Evolutionary conservation across 139 green algal genomes (phyloP), one percentile per base, ranked within the genome.

Genomic region (Chlorella sorokiniana): DNA sequence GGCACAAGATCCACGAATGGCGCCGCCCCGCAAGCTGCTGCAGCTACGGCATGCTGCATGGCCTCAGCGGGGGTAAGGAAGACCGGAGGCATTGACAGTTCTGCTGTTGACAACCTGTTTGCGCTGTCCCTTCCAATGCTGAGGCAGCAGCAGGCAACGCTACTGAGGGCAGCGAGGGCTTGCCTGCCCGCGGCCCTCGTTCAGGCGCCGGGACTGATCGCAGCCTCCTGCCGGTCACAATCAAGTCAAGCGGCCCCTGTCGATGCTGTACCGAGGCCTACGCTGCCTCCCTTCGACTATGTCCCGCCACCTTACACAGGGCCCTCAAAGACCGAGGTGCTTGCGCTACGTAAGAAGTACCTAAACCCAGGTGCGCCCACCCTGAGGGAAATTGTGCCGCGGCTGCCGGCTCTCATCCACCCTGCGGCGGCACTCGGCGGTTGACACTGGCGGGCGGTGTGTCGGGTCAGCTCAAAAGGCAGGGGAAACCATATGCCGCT

Each of bases 311-410:
- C 89, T 1, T 99, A 98, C 83, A 90, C 37, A 1, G 96, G 96
- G 0, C 96, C 96, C 0, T 86, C 69, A 41, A 93, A 93, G 27
- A 89, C 93, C 37, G 95, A 99, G 69, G 92, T 98, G 2, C 51
- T 96, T 20, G 71, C 65, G 0, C 62, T 97, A 69, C 81, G 96
- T 1, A 94, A 96, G 86, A 41, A 90, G 38, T 92, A 91, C 74
- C 81, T 99, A 0, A 98, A 89, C 79, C 96, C 96, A 69, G 93
- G 94, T 95, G 44, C 62, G 81, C 29, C 48, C n/a, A n/a, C n/a
- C n/a, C n/a, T n/a, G n/a, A n/a, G n/a, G n/a, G n/a, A n/a, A n/a
- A n/a, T n/a, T n/a, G n/a, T n/a, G n/a, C n/a, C n/a, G n/a, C n/a
- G n/a, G n/a, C n/a, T n/a, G n/a, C n/a, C n/a, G n/a, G n/a, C n/a